Conservation (phyloP, 805 yeast species). For the Wickerhamomyces bisporus region DNA sequence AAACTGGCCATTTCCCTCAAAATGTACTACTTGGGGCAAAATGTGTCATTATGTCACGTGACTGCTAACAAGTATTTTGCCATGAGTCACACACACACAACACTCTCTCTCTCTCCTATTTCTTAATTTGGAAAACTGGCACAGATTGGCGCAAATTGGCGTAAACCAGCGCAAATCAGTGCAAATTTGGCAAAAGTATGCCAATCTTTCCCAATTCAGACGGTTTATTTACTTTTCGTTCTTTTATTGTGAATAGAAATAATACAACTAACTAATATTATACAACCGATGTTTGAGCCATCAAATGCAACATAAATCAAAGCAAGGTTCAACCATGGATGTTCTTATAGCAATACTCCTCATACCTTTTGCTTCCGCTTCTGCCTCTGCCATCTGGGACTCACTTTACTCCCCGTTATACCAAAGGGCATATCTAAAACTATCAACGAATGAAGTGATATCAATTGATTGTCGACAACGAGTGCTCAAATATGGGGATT, state of each 20-base stretch:
- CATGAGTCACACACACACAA: too few species aligned
- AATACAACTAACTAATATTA: too few species aligned
- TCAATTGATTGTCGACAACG: slow-evolving; percentile 8
- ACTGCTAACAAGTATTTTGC: too few species aligned
- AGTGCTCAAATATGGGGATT: slow-evolving; percentile 1
- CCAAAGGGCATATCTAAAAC: slow-evolving; percentile 15
- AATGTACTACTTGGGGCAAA: too few species aligned
- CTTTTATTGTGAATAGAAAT: too few species aligned
- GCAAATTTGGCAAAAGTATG: too few species aligned
- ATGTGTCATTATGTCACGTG: too few species aligned
- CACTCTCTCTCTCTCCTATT: too few species aligned
- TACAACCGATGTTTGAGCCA: too few species aligned
- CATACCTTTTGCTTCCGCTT: background rate
- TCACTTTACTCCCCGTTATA: slow-evolving; percentile 15
- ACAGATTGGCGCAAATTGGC: background rate
- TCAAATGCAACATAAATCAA: too few species aligned
- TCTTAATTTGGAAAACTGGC: background rate
- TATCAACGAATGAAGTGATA: slow-evolving; percentile 17
- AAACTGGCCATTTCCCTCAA: too few species aligned
- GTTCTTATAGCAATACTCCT: background rate
- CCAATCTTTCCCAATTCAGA: slow-evolving; percentile 9
- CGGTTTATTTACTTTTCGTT: slow-evolving; percentile 13
- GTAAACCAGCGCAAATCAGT: background rate
- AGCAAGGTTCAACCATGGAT: too few species aligned
- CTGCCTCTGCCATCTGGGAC: slow-evolving; percentile 6